Base-by-base conservation (phyloP, 2,329 filamentous ascomycete genomes). In the Pseudohalonectria lignicola region DNA sequence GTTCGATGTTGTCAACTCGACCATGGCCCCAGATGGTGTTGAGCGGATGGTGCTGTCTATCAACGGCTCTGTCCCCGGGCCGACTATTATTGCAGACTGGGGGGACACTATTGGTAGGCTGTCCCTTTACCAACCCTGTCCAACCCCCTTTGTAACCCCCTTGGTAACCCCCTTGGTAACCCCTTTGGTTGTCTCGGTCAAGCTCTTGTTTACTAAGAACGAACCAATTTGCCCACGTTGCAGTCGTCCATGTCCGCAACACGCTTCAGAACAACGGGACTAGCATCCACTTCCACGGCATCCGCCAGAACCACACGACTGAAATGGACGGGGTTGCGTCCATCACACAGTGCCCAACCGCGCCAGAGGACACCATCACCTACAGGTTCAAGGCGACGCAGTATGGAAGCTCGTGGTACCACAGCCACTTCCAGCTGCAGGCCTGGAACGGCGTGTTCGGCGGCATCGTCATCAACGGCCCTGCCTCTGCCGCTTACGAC, bases 221-320 rank as follows among this genome's bases (percentile, higher is more conserved):
- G n/a, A n/a, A n/a, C n/a, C n/a, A n/a, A n/a, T n/a, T n/a, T n/a
- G n/a, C n/a, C n/a, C n/a, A n/a, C n/a, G n/a, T n/a, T n/a, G n/a
- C n/a, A 25, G 37, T 33, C 67, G 69, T 84, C 35, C 74, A 74
- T 20, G 71, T 84, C 40, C 67, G 73, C 55, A 86, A 86, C 54
- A 65, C 71, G n/a, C 67, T 84, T 2, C 64, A 63, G 13, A 55
- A 51, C 23, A 63, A 62, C 43, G 58, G 59, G 18, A 66, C 63
- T 1, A 59, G 62, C 1, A 54, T 71, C 16, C 67, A 71, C 47
- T 71, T 66, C 66, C 67, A 71, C 41, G 67, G 67, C 5, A 44
- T 71, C 4, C 55, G 59, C 25, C 63, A 69, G 49, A 53, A 57
- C 26, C 53, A 59, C 43, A 64, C 57, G 39, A 63, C 62, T 42